phyloP scores from a whole-genome alignment of 495 filamentous ascomycete species.

The Penicillium angulare region DNA sequence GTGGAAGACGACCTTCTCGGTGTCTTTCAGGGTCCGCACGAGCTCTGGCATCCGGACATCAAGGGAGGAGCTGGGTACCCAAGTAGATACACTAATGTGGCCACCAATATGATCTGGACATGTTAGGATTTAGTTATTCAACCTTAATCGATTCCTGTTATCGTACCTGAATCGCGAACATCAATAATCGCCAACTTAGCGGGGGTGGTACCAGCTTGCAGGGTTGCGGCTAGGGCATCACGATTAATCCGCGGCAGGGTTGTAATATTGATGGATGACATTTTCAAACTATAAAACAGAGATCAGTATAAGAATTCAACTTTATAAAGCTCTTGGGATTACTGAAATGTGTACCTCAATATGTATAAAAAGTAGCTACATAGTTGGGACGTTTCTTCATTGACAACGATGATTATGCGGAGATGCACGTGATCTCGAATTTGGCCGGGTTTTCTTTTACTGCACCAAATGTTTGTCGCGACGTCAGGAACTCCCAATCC shows the following conservation, averaged over 20 bases:
- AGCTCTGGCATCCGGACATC: slow-evolving; percentile 79
- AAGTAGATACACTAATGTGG: slow-evolving; percentile 71
- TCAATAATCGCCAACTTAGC: slow-evolving; percentile 72
- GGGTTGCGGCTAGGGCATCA: slow-evolving; percentile 55
- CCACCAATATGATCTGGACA: slow-evolving; percentile 81
- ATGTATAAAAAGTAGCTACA: background rate
- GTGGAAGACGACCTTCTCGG: slow-evolving; percentile 87
- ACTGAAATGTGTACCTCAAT: background rate
- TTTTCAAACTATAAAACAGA: slow-evolving; percentile 12
- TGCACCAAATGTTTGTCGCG: slow-evolving; percentile 1
- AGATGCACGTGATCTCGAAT: slow-evolving; percentile 28
- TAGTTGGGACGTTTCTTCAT: background rate
- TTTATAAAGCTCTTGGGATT: no score
- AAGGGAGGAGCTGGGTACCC: slow-evolving; percentile 71
- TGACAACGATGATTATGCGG: background rate
- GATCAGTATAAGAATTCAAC: background rate
- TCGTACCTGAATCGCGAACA: slow-evolving; percentile 75
- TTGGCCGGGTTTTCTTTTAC: slow-evolving; percentile 21
- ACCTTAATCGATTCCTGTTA: background rate
- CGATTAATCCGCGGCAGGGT: slow-evolving; percentile 64
- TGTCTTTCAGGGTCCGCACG: slow-evolving; percentile 71
- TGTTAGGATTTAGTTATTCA: background rate
- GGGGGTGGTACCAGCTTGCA: slow-evolving; percentile 32
- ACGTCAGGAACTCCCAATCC: slow-evolving; percentile 4
- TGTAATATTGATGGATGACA: slow-evolving; percentile 58